Evolutionary conservation across 306 rosid genomes (phyloP).

Genomic region (Dryas octopetala): DNA sequence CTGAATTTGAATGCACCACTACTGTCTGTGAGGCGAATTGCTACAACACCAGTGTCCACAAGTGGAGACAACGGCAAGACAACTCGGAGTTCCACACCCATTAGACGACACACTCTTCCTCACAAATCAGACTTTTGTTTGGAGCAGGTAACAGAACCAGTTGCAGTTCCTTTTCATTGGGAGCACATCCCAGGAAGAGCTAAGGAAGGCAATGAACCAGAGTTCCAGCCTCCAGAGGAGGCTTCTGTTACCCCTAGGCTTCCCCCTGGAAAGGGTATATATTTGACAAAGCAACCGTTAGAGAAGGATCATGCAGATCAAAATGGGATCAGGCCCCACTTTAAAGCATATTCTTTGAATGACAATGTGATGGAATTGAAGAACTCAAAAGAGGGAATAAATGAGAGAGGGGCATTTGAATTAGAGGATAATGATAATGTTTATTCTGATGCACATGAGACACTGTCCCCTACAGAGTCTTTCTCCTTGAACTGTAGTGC

Average conservation of each 20-base stretch:
- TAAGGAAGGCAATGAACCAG: constrained; percentile 48
- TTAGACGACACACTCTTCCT: constrained; percentile 42
- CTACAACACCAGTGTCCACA: constrained; percentile 46
- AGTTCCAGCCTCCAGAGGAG: constrained; percentile 31
- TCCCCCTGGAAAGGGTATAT: constrained; percentile 55
- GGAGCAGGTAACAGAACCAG: constrained; percentile 73
- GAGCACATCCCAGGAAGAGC: constrained; percentile 82
- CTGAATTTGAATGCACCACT: constrained; percentile 85
- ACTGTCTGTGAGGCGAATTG: constrained; percentile 78
- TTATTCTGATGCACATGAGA: constrained; percentile 73
- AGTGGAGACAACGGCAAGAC: constrained; percentile 42
- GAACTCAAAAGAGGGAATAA: constrained; percentile 29
- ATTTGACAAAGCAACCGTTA: constrained; percentile 26
- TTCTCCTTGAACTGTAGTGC: constrained; percentile 71
- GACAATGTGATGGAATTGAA: constrained; percentile 28
- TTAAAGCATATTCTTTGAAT: constrained; percentile 35
- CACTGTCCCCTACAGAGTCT: constrained; percentile 54
- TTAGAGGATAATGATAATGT: constrained; percentile 41
- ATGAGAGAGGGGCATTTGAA: constrained; percentile 34
- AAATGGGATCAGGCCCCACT: constrained; percentile 20
- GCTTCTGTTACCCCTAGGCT: constrained; percentile 50
- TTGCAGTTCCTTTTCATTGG: constrained; percentile 91
- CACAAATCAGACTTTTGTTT: constrained; percentile 40
- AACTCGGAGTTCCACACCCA: constrained; percentile 27
- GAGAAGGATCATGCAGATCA: constrained; percentile 39